Evolutionary conservation across 352 stramenopile genomes (phyloP).

Genomic region (Phytophthora macrochlamydospora): DNA sequence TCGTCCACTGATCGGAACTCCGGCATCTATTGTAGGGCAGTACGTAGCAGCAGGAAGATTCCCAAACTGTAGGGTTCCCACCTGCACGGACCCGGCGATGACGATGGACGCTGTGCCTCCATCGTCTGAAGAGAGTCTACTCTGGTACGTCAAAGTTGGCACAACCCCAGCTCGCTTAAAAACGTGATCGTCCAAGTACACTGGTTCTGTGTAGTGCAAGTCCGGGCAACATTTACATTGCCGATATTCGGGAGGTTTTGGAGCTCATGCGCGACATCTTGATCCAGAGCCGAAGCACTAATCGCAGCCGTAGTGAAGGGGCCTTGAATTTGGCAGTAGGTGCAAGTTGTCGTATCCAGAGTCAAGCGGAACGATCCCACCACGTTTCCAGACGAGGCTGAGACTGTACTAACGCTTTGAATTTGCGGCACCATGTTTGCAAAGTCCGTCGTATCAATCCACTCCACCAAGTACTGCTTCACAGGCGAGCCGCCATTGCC

Average conservation of each 20-base stretch:
- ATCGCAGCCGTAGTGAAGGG: constrained; percentile 74
- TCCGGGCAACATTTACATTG: constrained; percentile 78
- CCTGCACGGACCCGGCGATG: constrained; percentile 18
- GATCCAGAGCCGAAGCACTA: constrained; percentile 56
- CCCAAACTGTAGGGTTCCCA: constrained; percentile 28
- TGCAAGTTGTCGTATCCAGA: constrained; percentile 86
- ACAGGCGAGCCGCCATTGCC: constrained; percentile 86
- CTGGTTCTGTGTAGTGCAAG: constrained; percentile 53
- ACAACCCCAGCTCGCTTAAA: constrained; percentile 64
- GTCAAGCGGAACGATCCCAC: constrained; percentile 78
- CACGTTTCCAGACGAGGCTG: constrained; percentile 32
- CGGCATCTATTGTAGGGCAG: constrained; percentile 46
- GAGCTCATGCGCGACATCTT: constrained; percentile 79
- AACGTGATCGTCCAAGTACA: constrained; percentile 87
- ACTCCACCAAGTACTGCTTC: constrained; percentile 94
- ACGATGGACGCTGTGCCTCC: constrained; percentile 43
- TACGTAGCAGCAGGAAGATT: constrained; percentile 51
- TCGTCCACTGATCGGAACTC: constrained; percentile 31
- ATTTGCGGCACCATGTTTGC: constrained; percentile 58
- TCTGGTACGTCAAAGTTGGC: constrained; percentile 54
- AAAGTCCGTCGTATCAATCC: constrained; percentile 83
- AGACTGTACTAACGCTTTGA: constrained; percentile 67
- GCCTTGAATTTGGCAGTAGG: constrained; percentile 75
- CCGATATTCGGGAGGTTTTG: constrained; percentile 95
- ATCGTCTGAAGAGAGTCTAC: constrained; percentile 43